Conservation (phyloP, 805 yeast species). For the Kluyveromyces siamensis region DNA sequence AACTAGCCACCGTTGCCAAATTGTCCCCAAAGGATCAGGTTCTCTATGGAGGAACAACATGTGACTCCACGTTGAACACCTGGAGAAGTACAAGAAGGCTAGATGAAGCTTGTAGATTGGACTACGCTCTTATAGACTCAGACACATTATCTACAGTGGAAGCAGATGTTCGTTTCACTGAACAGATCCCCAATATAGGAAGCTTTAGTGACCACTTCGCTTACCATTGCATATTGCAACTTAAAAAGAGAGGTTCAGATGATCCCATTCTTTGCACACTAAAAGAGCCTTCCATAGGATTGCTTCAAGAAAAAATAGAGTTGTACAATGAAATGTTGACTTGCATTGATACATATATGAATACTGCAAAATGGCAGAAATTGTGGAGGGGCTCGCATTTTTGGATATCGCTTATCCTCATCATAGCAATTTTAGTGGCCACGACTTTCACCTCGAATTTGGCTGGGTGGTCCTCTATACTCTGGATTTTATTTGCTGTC, state of each 20-base stretch:
- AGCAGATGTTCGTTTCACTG: conserved; percentile 73
- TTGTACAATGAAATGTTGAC: conserved; percentile 42
- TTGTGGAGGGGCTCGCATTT: conserved; percentile 62
- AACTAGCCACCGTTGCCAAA: conserved; percentile 33
- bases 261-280: not conserved
- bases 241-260: conserved; percentile 10
- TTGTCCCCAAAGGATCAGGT: conserved; percentile 57
- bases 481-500: conserved; percentile 50
- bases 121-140: conserved; percentile 75
- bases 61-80: conserved; percentile 80
- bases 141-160: conserved; percentile 40
- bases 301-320: conserved; percentile 9
- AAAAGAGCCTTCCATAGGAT: not conserved
- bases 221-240: conserved; percentile 39
- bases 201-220: conserved; percentile 94
- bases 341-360: conserved; percentile 39
- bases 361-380: conserved; percentile 51
- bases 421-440: conserved; percentile 46
- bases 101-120: conserved; percentile 78
- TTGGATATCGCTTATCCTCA: conserved; percentile 39
- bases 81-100: conserved; percentile 54
- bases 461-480: conserved; percentile 56
- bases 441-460: conserved; percentile 48
- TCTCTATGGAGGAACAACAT: conserved; percentile 69
- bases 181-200: conserved; percentile 53